A percentile compares a stretch with the other conserved stretches of the same genome.
Evolutionary conservation across 768 basidiomycete species (phyloP).

Genomic region (Tylopilus plumbeoviolaceoides): DNA sequence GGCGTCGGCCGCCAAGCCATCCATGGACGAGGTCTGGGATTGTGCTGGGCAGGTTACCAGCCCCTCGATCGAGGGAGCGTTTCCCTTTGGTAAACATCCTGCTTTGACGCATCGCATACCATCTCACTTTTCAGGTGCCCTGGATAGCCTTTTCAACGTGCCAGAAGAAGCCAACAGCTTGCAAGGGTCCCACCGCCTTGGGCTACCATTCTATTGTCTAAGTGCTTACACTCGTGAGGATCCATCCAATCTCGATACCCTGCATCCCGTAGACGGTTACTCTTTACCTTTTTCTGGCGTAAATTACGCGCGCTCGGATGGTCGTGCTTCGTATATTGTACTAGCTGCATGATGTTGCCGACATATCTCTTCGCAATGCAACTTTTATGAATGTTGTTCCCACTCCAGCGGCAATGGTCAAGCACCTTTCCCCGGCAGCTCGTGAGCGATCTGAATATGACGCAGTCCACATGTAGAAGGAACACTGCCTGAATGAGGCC

Average conservation of each 20-base stretch:
- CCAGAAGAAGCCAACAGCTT: conserved; percentile 41
- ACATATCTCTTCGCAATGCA: conserved; percentile 18
- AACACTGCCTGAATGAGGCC: conserved; percentile 60
- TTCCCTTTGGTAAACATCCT: conserved; percentile 54
- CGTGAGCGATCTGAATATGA: conserved; percentile 58
- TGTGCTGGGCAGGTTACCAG: conserved; percentile 42
- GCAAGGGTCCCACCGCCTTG: conserved; percentile 50
- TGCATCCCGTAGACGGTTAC: conserved; percentile 9
- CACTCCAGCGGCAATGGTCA: conserved; percentile 29
- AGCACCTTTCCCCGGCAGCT: conserved; percentile 61
- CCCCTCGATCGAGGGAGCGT: conserved; percentile 33
- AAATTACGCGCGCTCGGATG: conserved; percentile 1
- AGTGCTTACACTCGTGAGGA: not conserved
- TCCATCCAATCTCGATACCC: conserved; percentile 15
- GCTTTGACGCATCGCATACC: not conserved
- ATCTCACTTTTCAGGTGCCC: conserved; percentile 37
- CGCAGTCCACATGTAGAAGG: conserved; percentile 47
- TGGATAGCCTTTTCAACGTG: conserved; percentile 44
- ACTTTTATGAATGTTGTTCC: conserved; percentile 2
- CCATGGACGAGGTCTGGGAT: conserved; percentile 32
- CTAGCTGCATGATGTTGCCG: conserved; percentile 19
- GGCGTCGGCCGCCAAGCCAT: conserved; percentile 36
- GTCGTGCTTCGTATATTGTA: conserved; percentile 11
- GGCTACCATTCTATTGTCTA: conserved; percentile 38
- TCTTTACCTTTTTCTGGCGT: not conserved